Conservation (phyloP, 2,329 filamentous ascomycete species). For the Coniochaeta sp. region DNA sequence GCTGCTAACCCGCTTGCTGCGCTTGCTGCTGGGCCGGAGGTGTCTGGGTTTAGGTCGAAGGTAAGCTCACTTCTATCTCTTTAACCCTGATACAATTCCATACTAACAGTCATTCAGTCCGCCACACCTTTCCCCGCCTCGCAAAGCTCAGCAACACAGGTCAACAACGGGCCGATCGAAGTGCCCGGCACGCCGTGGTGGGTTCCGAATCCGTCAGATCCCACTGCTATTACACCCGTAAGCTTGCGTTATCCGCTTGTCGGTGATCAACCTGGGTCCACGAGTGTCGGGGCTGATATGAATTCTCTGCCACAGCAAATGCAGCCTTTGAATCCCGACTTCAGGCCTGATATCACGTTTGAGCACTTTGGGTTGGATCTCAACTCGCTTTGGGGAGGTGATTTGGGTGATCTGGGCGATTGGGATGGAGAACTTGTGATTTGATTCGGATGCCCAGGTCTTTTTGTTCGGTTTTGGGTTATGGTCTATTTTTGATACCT, state of each 20-base stretch:
- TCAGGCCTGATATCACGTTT: too few species aligned
- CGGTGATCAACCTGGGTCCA: not conserved
- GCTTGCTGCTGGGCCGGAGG: not conserved
- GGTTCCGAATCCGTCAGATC: slow-evolving; percentile 19
- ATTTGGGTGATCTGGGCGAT: slow-evolving; percentile 11
- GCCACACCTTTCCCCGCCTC: slow-evolving; percentile 15
- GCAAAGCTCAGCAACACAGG: not conserved
- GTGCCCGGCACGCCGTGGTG: slow-evolving; percentile 19
- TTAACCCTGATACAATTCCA: too few species aligned
- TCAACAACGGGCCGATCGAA: slow-evolving; percentile 8
- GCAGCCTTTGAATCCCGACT: slow-evolving; percentile 40
- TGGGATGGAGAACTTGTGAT: slow-evolving; percentile 9
- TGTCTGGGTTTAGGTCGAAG: slow-evolving; percentile 9
- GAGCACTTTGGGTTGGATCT: slow-evolving; percentile 46
- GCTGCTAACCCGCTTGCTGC: not conserved
- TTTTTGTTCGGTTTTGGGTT: too few species aligned
- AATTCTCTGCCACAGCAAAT: slow-evolving; percentile 14
- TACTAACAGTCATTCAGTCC: too few species aligned
- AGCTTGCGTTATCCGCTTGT: slow-evolving; percentile 21
- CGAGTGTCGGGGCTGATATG: too few species aligned
- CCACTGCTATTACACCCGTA: slow-evolving; percentile 27
- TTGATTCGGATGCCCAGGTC: too few species aligned
- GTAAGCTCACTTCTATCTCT: slow-evolving; percentile 4
- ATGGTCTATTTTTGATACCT: too few species aligned
- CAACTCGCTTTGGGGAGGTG: slow-evolving; percentile 43